A percentile compares a stretch with the other conserved stretches of the same genome.
These are phyloP conservation scores for Priceomyces melissophilus DNA, from an alignment of 805 yeast genomes.

Conservation along the genomic window DNA sequence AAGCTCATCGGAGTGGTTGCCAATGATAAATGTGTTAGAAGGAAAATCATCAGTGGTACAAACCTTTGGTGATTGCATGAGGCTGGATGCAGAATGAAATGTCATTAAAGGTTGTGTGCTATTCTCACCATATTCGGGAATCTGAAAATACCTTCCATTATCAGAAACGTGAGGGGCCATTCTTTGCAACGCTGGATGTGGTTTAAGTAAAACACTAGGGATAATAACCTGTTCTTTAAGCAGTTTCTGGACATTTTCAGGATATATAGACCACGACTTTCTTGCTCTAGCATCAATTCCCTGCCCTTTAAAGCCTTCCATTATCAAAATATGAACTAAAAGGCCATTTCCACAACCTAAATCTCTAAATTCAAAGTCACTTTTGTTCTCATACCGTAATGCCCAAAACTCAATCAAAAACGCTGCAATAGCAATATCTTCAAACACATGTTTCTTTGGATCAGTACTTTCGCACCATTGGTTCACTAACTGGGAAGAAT, in stretches of 20 bases:
- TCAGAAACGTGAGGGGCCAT: conserved; percentile 53
- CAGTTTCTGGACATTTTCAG: conserved; percentile 53
- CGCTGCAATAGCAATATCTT: conserved; percentile 93
- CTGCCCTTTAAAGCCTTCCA: conserved; percentile 77
- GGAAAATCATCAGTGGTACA: conserved; percentile 65
- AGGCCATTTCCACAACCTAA: conserved; percentile 95
- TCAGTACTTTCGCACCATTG: conserved; percentile 94
- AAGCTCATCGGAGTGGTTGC: conserved; percentile 92
- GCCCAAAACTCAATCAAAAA: conserved; percentile 86
- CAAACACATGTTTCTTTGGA: conserved; percentile 93
- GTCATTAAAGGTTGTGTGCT: conserved; percentile 43
- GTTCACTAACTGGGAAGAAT: conserved; percentile 70
- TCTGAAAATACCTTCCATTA: conserved; percentile 60
- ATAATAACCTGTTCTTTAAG: conserved; percentile 76
- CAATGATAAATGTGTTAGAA: conserved; percentile 74
- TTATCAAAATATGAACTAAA: conserved; percentile 65
- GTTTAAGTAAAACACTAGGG: conserved; percentile 70
- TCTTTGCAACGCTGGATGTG: conserved; percentile 59
- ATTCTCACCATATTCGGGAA: conserved; percentile 31
- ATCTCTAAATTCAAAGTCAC: conserved; percentile 71
- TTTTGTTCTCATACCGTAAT: conserved; percentile 38
- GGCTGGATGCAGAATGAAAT: conserved; percentile 50
- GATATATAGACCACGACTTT: conserved; percentile 82
- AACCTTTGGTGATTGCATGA: conserved; percentile 49
- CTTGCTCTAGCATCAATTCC: conserved; percentile 90